These are phyloP conservation scores for Starmerella davenportii DNA, from an alignment of 805 yeast species.

Conservation along the genomic window DNA sequence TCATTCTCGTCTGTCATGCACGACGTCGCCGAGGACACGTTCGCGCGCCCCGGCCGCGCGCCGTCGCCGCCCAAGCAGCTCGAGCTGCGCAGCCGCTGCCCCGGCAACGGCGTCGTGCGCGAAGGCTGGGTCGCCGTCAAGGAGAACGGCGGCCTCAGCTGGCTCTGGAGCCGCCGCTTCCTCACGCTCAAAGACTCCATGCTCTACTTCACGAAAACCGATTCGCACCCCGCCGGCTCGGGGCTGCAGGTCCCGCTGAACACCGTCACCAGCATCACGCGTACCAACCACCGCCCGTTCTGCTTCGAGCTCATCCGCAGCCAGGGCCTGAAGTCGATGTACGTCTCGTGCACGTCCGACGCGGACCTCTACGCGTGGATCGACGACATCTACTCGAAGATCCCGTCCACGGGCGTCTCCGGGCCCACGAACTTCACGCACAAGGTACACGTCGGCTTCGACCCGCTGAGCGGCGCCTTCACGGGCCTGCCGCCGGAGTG, in stretches of 20 bases:
- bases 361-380: slow-evolving; percentile 78
- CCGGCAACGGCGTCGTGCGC: slow-evolving; percentile 15
- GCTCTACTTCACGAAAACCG: slow-evolving; percentile 57
- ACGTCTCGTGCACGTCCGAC: slow-evolving; percentile 58
- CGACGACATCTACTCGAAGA: slow-evolving; percentile 46
- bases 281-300: slow-evolving; percentile 54
- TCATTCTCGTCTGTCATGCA: slow-evolving; percentile 12
- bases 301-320: slow-evolving; percentile 53
- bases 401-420: slow-evolving; percentile 42
- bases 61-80: slow-evolving; percentile 11
- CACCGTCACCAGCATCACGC: slow-evolving; percentile 43
- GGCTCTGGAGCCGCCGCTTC: slow-evolving; percentile 83
- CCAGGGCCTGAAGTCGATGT: slow-evolving; percentile 39
- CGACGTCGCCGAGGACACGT: slow-evolving; percentile 15
- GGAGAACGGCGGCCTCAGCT: slow-evolving; percentile 70
- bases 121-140: slow-evolving; percentile 83
- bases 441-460: slow-evolving; percentile 87
- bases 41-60: slow-evolving; percentile 17
- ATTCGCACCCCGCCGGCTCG: slow-evolving; percentile 20
- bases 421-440: slow-evolving; percentile 91
- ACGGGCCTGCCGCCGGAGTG: slow-evolving; percentile 89
- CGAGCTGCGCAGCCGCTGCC: slow-evolving; percentile 1
- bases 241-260: slow-evolving; percentile 32
- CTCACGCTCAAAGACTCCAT: slow-evolving; percentile 60
- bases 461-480: slow-evolving; percentile 64